Base-by-base conservation (phyloP, 805 yeast genomes). In the Cyberlindnera veronae region DNA sequence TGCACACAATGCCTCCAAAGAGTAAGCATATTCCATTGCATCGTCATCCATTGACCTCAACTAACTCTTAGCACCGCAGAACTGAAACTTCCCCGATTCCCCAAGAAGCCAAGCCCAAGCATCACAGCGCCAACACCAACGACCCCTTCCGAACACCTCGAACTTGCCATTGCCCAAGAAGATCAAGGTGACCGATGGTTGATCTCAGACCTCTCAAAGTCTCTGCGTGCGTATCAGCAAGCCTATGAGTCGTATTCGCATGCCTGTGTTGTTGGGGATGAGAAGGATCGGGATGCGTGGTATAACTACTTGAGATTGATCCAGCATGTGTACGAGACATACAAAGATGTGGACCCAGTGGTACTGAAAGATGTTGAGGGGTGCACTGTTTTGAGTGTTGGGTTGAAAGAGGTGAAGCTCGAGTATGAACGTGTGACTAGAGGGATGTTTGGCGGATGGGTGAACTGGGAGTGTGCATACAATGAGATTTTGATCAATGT, bases 121-220 rank as follows among this genome's bases (percentile, higher is more conserved):
- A 11, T 24, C 32, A 22, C 36, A 26, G 16, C 36, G 15, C 27
- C 50, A 19, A 29, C 30, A 4, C 52, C 55, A n/a, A 7, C 22
- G n/a, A 57, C 62, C 5, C 69, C 78, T 0, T 76, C 74, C 23
- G 86, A 79, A 4, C 71, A 53, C 38, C 65, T 80, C n/a, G 78
- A 74, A 23, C 62, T 62, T 36, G 91, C 79, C 1, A 67, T 79
- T 1, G 65, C 64, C 10, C 79, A 76, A 40, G 91, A 83, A 54
- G 90, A 83, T 43, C 71, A 76, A n/a, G 91, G 87, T 0, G 90
- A 83, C 53, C 58, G 90, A 34, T 84, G 89, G 88, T 56, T 77
- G 6, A 66, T 76, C 1, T 77, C 86, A 0, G 90, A 83, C 50
- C 55, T 81, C 6, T 63, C 83, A 10, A 83, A 84, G 48, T 74